These are phyloP conservation scores for Trichoderma brevicompactum DNA, from an alignment of 2,329 filamentous ascomycete species.

Conservation along the genomic window DNA sequence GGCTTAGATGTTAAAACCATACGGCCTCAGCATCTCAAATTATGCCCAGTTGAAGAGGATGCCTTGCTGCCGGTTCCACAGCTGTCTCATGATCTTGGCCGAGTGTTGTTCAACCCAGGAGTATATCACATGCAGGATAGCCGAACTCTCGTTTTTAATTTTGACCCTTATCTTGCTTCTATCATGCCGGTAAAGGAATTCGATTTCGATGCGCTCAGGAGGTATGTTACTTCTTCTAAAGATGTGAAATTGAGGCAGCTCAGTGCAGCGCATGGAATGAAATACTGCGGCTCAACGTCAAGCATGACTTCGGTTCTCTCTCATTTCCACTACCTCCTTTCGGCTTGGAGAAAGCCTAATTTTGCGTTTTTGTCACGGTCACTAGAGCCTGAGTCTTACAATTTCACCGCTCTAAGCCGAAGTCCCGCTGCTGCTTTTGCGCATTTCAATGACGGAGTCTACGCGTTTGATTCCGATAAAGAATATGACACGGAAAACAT, in stretches of 20 bases:
- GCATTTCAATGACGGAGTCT: slow-evolving; percentile 79
- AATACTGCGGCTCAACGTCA: slow-evolving; percentile 92
- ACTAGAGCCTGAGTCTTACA: slow-evolving; percentile 64
- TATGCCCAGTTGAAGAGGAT: slow-evolving; percentile 41
- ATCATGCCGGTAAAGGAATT: slow-evolving; percentile 96
- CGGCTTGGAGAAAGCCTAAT: slow-evolving; percentile 77
- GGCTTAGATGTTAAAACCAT: slow-evolving; percentile 39
- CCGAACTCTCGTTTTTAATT: slow-evolving; percentile 88
- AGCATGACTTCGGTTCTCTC: slow-evolving; percentile 89
- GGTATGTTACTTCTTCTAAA: slow-evolving; percentile 90
- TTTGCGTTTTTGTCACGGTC: slow-evolving; percentile 66
- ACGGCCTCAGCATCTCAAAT: slow-evolving; percentile 34
- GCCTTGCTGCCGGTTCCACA: slow-evolving; percentile 55
- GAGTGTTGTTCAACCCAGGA: slow-evolving; percentile 93
- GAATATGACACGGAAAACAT: slow-evolving; percentile 84
- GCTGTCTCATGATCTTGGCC: slow-evolving; percentile 76
- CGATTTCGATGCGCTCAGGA: slow-evolving; percentile 82
- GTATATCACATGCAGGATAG: slow-evolving; percentile 91
- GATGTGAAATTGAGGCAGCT: slow-evolving; percentile 73
- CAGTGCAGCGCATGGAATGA: slow-evolving; percentile 68
- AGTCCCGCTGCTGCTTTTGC: slow-evolving; percentile 82
- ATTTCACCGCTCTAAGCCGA: slow-evolving; percentile 73
- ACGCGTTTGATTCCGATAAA: slow-evolving; percentile 96
- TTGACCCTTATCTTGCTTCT: slow-evolving; percentile 88
- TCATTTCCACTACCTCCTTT: slow-evolving; percentile 93